Evolutionary conservation across 306 rosid genomes (phyloP), one percentile per base, ranked within the genome.

Genomic region (Dalbergia cultrata): DNA sequence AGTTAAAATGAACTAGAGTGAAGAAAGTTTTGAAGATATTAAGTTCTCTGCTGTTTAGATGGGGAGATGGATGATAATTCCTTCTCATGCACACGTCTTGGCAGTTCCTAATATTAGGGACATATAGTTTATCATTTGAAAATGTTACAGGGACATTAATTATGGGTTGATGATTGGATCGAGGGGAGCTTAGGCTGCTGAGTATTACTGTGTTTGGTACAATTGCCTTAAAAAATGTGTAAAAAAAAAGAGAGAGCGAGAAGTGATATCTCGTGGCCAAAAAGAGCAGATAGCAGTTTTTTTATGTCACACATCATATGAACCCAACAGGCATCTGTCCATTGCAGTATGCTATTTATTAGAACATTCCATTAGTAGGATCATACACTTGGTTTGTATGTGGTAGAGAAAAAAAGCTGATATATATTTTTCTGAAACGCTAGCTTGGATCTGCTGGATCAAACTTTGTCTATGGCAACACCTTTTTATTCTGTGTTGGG

Each of bases 321-420:
- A 66, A 80, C 57, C 67, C 45, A 80, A 81, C 75, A 54, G 9
- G 54, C 79, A 31, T 45, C 10, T 31, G 54, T 44, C 61, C 8
- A 3, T 66, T 65, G 53, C 56, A 74, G 45, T 26, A 67, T 16
- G 65, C 17, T 41, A 72, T 74, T 54, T n/a, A 54, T 74, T 35
- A 47, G 79, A 74, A 74, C 57, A 75, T 81, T 67, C 71, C 54
- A 47, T 64, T 56, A 26, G 75, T 74, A 56, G 70, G 64, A 81
- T 45, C 62, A 8, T 41, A 65, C 26, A 53, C 69, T 57, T 56
- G 68, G 84, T 43, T 80, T 80, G 79, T 26, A 73, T 17, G 44
- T 16, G 43, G n/a, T 47, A 72, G 58, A 59, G 39, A 8, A 13
- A 44, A 69, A 60, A 70, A 34, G 77, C 7, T 13, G 16, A 57